A percentile compares a stretch with the other conserved stretches of the same genome.
Conservation (phyloP, 345 rosid species). For the Eucalyptus regnans region DNA sequence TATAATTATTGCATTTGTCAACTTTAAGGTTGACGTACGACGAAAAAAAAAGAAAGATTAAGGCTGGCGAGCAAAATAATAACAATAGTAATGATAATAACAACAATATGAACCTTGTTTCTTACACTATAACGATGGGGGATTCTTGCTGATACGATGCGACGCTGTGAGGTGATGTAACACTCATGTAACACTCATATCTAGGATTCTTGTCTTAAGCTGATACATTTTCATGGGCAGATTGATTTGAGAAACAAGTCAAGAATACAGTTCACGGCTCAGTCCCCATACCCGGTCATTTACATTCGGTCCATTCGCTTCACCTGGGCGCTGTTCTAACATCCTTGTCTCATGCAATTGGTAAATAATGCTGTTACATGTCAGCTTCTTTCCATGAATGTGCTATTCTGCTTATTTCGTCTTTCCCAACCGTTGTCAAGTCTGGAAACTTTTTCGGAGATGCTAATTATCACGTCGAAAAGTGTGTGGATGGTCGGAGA, state of each 20-base stretch:
- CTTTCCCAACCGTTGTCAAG: neutral
- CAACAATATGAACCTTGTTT: neutral
- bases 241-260: neutral
- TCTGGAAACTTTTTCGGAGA: neutral
- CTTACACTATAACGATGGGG: slow-evolving; percentile 22
- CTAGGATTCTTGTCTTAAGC: neutral
- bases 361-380: neutral
- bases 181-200: neutral
- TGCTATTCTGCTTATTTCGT: neutral
- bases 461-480: neutral
- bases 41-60: too few species aligned
- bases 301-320: neutral
- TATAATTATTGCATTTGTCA: neutral
- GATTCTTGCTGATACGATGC: slow-evolving; percentile 72
- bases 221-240: neutral
- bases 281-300: neutral
- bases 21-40: too few species aligned
- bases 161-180: slow-evolving; percentile 56
- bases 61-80: neutral
- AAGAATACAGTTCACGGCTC: neutral
- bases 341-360: neutral
- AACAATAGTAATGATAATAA: neutral
- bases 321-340: neutral
- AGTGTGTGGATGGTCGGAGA: neutral
- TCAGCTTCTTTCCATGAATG: neutral